Base-by-base conservation (phyloP, 371 early-diverging fungal species). In the Blyttiomyces sp. region DNA sequence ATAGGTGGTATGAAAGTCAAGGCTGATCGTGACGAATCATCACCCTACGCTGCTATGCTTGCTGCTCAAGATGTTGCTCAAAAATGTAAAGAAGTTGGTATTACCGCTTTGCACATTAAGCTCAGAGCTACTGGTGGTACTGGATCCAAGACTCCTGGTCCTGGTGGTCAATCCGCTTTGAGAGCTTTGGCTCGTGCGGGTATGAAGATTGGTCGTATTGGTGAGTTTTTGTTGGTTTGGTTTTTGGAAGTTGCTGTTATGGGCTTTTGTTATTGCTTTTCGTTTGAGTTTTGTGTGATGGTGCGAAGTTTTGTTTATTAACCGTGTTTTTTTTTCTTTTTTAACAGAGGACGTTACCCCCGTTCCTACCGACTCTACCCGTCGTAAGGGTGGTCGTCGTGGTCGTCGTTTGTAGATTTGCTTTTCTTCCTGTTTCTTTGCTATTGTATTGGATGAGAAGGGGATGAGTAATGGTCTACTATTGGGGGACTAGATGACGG, bases 21-120 rank as follows among this genome's bases (percentile, higher is more conserved):
- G 91, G 96, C 99, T 68, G 99, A 99, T 84, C 97, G 99, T 85
- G 99, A 99, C 83, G 99, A 99, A 81, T 95, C 98, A 49, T 98
- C 99, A 57, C 98, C 99, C 70, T 99, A 99, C 85, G 99, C 99
- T 62, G 99, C 99, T 69, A 99, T 99, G 99, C 90, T 99, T 85
- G 99, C 99, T 73, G 95, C 99, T 66, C 99, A 99, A 86, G 98
- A 98, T 81, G 99, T 96, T 71, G 99, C 98, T 69, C 90, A 81
- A 72, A 91, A 91, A 84, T 96, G 98, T 90, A 94, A 93, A 87
- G 99, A 98, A 77, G 86, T 98, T 63, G 99, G 99, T 74, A 92
- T 99, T 86, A 99, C 94, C 65, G 99, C 99, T 66, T 89, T 99
- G 48, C 99, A 99, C 90, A 91, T 99, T 78, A 98, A 97, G 91